Conservation (phyloP, 1,284 basidiomycete genomes). For the Ceratobasidium theobromae region DNA sequence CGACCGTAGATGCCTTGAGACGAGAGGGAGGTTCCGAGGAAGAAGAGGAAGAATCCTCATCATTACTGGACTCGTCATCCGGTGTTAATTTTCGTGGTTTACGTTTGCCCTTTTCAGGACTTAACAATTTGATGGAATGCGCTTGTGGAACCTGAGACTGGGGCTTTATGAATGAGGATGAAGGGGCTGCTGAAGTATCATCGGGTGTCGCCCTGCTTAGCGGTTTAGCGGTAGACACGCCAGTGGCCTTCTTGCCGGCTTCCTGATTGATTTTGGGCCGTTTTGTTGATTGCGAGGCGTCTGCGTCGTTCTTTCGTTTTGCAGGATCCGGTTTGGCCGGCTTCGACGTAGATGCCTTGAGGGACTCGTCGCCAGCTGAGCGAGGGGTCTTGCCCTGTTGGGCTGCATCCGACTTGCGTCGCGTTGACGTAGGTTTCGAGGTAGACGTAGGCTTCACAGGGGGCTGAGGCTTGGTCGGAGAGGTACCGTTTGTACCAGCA, state of each 20-base stretch:
- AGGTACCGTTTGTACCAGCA: neutral
- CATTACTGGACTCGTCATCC: conserved; percentile 11
- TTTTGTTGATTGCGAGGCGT: conserved; percentile 7
- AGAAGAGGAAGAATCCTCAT: neutral
- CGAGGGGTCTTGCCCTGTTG: neutral
- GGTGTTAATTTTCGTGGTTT: conserved; percentile 10
- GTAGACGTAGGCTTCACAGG: neutral
- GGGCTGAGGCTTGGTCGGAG: neutral
- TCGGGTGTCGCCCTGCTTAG: neutral
- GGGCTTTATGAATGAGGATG: conserved; percentile 7
- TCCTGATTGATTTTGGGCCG: neutral
- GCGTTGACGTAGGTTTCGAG: neutral
- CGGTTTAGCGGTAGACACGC: neutral
- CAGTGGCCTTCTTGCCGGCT: neutral
- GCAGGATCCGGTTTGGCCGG: conserved; percentile 42
- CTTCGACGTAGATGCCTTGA: conserved; percentile 33
- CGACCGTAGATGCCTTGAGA: neutral
- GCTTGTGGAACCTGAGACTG: neutral
- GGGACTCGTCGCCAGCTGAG: neutral
- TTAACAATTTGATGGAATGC: neutral
- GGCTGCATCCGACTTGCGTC: neutral
- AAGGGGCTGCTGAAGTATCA: neutral
- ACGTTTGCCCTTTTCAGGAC: conserved; percentile 9
- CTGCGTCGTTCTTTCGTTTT: conserved; percentile 43
- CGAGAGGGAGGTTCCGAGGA: neutral